Evolutionary conservation across 108 stramenopile genomes (phyloP).

Genomic region (Epithemia pelagica): DNA sequence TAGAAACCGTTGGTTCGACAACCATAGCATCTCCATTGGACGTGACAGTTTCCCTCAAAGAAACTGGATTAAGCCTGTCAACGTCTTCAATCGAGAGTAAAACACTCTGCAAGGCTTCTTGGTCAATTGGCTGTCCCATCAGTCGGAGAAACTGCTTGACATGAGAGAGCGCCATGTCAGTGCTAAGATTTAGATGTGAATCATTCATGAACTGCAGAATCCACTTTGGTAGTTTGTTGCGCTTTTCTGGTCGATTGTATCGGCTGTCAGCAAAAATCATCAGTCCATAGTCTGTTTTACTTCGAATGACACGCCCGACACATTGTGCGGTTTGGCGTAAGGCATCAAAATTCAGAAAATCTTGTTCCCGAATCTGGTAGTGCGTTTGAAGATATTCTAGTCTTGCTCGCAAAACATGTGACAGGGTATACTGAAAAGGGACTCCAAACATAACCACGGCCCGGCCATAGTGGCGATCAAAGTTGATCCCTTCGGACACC

Average conservation of each 20-base stretch:
- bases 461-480: slow-evolving; percentile 98
- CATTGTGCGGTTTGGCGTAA: slow-evolving; percentile 91
- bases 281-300: slow-evolving; percentile 94
- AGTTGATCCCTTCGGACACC: slow-evolving; percentile 99
- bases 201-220: slow-evolving; percentile 90
- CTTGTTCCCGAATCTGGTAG: slow-evolving; percentile 90
- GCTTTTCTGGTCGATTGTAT: slow-evolving; percentile 94
- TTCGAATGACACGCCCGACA: slow-evolving; percentile 92
- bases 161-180: slow-evolving; percentile 82
- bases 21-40: slow-evolving; percentile 48
- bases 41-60: not conserved
- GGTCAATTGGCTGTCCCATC: slow-evolving; percentile 96
- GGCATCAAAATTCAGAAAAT: slow-evolving; percentile 97
- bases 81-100: slow-evolving; percentile 78
- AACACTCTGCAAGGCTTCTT: slow-evolving; percentile 76
- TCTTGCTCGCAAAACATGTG: slow-evolving; percentile 90
- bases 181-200: slow-evolving; percentile 85
- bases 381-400: slow-evolving; percentile 93
- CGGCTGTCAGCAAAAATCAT: slow-evolving; percentile 93
- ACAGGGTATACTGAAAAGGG: slow-evolving; percentile 98
- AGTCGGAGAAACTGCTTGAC: slow-evolving; percentile 78
- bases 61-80: slow-evolving; percentile 45
- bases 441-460: slow-evolving; percentile 98
- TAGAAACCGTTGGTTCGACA: no score
- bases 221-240: slow-evolving; percentile 95